phyloP scores from a whole-genome alignment of 176 grass and related monocot species.

The Aegilops longissima region DNA sequence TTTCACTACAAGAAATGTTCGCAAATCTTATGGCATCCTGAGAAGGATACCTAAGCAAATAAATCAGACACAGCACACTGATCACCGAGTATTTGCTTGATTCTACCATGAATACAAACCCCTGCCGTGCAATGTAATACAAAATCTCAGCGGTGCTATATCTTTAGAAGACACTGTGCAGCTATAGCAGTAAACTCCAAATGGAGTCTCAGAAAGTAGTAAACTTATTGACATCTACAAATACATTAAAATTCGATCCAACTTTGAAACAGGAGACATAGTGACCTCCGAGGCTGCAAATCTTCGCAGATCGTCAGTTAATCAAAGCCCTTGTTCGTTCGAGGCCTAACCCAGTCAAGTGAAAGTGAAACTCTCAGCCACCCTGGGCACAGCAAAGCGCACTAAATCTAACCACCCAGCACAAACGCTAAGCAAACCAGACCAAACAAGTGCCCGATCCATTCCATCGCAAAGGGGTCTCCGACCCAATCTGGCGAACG shows the following conservation, averaged over 20 bases:
- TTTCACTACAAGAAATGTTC: neutral
- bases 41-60: neutral
- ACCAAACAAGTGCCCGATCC: constrained; percentile 25
- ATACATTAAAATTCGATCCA: neutral
- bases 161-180: neutral
- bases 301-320: constrained; percentile 6
- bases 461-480: constrained; percentile 11
- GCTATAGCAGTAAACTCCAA: neutral
- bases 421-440: constrained; percentile 18
- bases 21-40: neutral
- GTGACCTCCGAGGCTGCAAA: neutral
- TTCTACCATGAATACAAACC: neutral
- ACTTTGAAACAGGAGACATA: neutral
- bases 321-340: constrained; percentile 4
- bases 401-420: constrained; percentile 16
- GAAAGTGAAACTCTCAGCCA: neutral
- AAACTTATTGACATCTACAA: neutral
- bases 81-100: neutral
- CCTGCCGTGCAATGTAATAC: neutral
- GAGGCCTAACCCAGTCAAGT: constrained; percentile 9
- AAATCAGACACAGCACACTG: neutral
- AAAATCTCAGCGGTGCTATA: neutral
- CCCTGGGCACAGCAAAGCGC: constrained; percentile 1
- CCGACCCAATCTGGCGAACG: constrained; percentile 36
- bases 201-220: neutral